Conservation (phyloP, 78 protist species). For the Dictyostelium firmibasis region DNA sequence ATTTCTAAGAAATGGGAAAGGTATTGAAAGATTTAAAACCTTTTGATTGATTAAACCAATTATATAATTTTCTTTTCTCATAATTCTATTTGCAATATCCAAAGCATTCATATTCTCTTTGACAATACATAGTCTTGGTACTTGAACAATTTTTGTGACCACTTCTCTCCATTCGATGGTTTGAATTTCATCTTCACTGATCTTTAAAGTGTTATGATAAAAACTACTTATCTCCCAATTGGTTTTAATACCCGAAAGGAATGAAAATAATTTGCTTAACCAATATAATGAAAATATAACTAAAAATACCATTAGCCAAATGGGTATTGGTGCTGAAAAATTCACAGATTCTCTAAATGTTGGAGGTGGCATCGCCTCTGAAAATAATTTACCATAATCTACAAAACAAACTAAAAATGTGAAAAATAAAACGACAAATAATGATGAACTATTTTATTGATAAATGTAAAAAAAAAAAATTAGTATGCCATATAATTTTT, state of each 20-base stretch:
- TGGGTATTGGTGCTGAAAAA: slow-evolving; percentile 25
- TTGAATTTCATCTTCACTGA: slow-evolving; percentile 65
- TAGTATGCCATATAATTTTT: neutral
- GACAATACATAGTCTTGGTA: slow-evolving; percentile 69
- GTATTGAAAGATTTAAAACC: slow-evolving; percentile 59
- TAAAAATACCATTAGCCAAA: slow-evolving; percentile 48
- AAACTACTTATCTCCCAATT: slow-evolving; percentile 34
- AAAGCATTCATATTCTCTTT: slow-evolving; percentile 70
- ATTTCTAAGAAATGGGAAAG: slow-evolving; percentile 49
- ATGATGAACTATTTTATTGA: slow-evolving; percentile 70
- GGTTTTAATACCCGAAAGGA: neutral
- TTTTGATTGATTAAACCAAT: slow-evolving; percentile 85
- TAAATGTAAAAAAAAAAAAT: neutral
- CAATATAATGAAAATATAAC: slow-evolving; percentile 42
- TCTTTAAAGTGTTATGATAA: slow-evolving; percentile 5
- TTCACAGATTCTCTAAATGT: neutral
- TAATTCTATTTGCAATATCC: slow-evolving; percentile 88
- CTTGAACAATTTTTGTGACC: slow-evolving; percentile 31
- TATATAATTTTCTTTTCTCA: slow-evolving; percentile 90
- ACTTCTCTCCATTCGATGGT: slow-evolving; percentile 74
- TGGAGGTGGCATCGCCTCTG: neutral
- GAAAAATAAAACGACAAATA: slow-evolving; percentile 67
- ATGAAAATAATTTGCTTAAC: slow-evolving; percentile 35
- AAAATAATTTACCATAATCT: slow-evolving; percentile 35
- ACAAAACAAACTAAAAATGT: slow-evolving; percentile 76